Conservation (phyloP, 2,329 filamentous ascomycete genomes). For the Massarina eburnea region DNA sequence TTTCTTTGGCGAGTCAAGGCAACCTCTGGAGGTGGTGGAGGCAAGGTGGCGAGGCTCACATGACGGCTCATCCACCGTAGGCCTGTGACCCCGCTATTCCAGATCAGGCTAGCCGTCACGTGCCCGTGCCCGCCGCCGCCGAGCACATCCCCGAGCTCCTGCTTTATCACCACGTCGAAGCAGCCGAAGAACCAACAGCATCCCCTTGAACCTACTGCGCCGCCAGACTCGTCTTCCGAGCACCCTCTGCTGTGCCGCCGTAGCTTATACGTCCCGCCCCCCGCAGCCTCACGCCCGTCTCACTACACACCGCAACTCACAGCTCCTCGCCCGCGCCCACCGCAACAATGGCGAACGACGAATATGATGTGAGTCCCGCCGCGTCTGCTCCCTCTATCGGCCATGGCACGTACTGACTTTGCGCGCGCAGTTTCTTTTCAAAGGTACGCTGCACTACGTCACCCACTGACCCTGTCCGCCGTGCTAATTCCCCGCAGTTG, state of each 20-base stretch:
- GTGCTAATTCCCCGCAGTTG: conserved; percentile 62
- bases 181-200: conserved; percentile 20
- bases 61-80: no score
- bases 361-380: conserved; percentile 87
- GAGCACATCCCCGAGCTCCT: conserved; percentile 14
- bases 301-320: conserved; percentile 12
- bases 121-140: conserved; percentile 8
- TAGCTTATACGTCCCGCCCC: conserved; percentile 1
- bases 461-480: conserved; percentile 11
- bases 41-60: no score
- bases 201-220: conserved; percentile 1
- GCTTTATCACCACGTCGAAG: conserved; percentile 23
- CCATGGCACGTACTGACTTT: conserved; percentile 23
- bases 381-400: not conserved
- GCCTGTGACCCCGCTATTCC: no score
- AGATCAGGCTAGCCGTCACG: not conserved
- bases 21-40: no score
- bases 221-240: conserved; percentile 1
- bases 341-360: conserved; percentile 90
- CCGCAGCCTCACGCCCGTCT: conserved; percentile 2
- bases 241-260: conserved; percentile 1
- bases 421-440: conserved; percentile 85
- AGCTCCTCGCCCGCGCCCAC: conserved; percentile 28
- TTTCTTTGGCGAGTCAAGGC: no score
- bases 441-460: conserved; percentile 66